Evolutionary conservation across 1,139 yeast genomes (phyloP), one percentile per base, ranked within the genome.

Genomic region (Candida tetrigidarum): DNA sequence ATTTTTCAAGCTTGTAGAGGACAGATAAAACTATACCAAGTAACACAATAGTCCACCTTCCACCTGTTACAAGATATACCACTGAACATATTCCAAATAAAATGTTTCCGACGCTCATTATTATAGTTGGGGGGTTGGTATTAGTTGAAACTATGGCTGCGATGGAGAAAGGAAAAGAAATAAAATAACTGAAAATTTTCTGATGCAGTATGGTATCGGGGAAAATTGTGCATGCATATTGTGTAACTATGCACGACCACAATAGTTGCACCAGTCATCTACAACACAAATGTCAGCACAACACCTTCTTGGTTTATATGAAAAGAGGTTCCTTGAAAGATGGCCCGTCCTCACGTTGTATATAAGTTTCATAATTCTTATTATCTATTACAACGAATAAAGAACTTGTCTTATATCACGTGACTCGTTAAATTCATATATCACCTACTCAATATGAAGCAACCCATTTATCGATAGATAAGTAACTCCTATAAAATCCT

Each of bases 31-130:
- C 53, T 6, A 46, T 30, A 3, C 44, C 49, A 30, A 55, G 35
- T 20, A 53, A 30, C 5, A 56, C 56, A 14, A 66, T 45, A 1
- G 68, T 57, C 58, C 64, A 56, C 49, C 71, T 56, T 14, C 71
- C 71, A 5, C 70, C 70, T 3, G 61, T 50, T 8, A 51, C 5
- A 15, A 59, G 51, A 40, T 60, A 60, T 20, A 49, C 19, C 5
- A 37, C 28, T 26, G 34, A 26, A 23, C 54, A 50, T 7, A 41
- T 34, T 3, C 18, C 20, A 6, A 45, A 20, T 35, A 45, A 35
- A 3, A 39, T 6, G 16, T 16, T 20, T 18, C 48, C 48, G 5
- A 29, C 29, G 10, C 45, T 38, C 48, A 45, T 44, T n/a, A 20
- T 34, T 16, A 10, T n/a, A n/a, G n/a, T n/a, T n/a, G n/a, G n/a